Conservation (phyloP, 306 rosid genomes). For the Macrotyloma uniflorum region DNA sequence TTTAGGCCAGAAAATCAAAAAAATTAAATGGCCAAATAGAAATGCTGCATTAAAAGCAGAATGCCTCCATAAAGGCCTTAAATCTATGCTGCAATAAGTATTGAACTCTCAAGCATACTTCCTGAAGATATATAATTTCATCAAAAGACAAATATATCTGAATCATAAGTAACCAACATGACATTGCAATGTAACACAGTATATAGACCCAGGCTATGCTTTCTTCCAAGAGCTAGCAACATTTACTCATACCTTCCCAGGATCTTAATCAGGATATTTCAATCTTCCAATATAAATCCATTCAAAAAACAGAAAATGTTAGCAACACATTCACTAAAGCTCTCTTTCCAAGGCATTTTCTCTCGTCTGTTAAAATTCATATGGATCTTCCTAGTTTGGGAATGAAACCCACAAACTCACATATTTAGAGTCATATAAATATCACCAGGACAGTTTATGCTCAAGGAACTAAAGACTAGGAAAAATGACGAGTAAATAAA, state of each 20-base stretch:
- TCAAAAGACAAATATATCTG: background rate
- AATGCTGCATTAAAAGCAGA: background rate
- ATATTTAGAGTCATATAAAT: background rate
- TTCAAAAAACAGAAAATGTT: background rate
- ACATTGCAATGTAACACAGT: background rate
- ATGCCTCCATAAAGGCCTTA: background rate
- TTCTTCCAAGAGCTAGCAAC: slow-evolving; percentile 33
- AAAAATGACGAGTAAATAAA: background rate
- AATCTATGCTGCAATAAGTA: background rate
- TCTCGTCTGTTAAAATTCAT: background rate
- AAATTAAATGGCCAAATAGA: background rate
- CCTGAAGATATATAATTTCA: background rate
- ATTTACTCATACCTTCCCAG: background rate
- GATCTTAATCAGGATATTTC: slow-evolving; percentile 2
- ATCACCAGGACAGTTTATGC: background rate
- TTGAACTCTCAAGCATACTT: background rate
- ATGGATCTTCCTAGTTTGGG: background rate
- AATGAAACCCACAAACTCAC: background rate
- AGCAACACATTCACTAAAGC: background rate
- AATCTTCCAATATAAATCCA: slow-evolving; percentile 16
- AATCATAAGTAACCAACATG: background rate
- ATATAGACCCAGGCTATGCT: background rate
- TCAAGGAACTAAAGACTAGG: background rate
- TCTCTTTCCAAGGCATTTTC: background rate
- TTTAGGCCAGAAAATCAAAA: too few species aligned